phyloP scores from a whole-genome alignment of 1,284 basidiomycete species.

The Marasmius sp. region DNA sequence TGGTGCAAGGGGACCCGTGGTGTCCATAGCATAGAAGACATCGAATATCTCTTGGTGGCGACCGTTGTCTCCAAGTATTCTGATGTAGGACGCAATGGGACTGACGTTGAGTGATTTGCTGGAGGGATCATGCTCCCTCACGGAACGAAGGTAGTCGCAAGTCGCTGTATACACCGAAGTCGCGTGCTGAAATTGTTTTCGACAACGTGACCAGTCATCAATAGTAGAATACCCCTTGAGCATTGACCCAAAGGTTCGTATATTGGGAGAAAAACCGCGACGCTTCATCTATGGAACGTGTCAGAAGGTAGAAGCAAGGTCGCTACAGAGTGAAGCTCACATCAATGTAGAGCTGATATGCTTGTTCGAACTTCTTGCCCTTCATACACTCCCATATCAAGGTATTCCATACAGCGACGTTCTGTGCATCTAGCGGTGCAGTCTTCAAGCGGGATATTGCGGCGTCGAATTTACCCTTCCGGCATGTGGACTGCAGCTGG shows the following conservation, averaged over 20 bases:
- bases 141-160: slow-evolving; percentile 42
- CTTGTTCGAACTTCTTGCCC: slow-evolving; percentile 52
- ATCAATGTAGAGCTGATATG: slow-evolving; percentile 63
- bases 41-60: slow-evolving; percentile 68
- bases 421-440: slow-evolving; percentile 67
- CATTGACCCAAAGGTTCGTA: slow-evolving; percentile 65
- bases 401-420: slow-evolving; percentile 72
- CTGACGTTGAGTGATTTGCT: slow-evolving; percentile 44
- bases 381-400: slow-evolving; percentile 62
- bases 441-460: slow-evolving; percentile 64
- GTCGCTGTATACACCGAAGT: slow-evolving; percentile 59
- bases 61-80: slow-evolving; percentile 56
- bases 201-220: slow-evolving; percentile 52
- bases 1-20: slow-evolving; percentile 55
- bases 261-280: slow-evolving; percentile 64
- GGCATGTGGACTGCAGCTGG: slow-evolving; percentile 56
- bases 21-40: slow-evolving; percentile 63
- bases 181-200: slow-evolving; percentile 60
- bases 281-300: slow-evolving; percentile 67
- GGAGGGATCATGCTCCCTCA: slow-evolving; percentile 46
- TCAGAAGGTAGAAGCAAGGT: not conserved
- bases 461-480: slow-evolving; percentile 50
- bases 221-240: slow-evolving; percentile 60
- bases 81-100: slow-evolving; percentile 61
- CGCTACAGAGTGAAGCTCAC: slow-evolving; percentile 41